Percentiles rank a stretch among this genome's conserved stretches.
phyloP scores from a whole-genome alignment of 1,284 basidiomycete species.

The Leccinum griseonigrum region DNA sequence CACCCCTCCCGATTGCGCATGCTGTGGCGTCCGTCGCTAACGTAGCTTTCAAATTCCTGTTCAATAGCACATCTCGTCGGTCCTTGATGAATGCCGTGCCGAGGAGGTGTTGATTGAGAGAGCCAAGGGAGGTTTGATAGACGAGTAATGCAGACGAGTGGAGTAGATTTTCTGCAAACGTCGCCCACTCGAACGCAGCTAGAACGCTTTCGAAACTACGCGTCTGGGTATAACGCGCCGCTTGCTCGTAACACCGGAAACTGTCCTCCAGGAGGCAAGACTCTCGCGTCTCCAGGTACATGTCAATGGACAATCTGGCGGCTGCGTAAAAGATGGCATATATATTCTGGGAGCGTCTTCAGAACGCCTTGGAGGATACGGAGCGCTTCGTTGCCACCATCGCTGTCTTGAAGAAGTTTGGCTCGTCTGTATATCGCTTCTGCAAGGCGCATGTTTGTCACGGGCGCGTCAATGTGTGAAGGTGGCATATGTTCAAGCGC shows the following conservation, averaged over 20 bases:
- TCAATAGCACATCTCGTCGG: conserved; percentile 13
- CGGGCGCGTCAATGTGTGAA: conserved; percentile 12
- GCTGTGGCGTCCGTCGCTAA: conserved; percentile 26
- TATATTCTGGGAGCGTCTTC: conserved; percentile 4
- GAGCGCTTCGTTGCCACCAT: conserved; percentile 4
- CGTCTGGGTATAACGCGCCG: conserved; percentile 3
- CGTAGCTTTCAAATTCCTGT: not conserved
- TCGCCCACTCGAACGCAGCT: conserved; percentile 16
- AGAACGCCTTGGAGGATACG: not conserved
- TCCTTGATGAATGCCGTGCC: conserved; percentile 17
- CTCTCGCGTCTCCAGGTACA: not conserved
- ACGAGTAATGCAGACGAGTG: conserved; percentile 27
- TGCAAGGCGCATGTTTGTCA: conserved; percentile 1
- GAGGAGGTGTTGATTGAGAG: conserved; percentile 22
- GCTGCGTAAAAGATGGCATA: not conserved
- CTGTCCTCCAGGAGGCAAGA: conserved; percentile 14
- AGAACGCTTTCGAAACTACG: conserved; percentile 6
- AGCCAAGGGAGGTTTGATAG: conserved; percentile 18
- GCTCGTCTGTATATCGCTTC: conserved; percentile 7
- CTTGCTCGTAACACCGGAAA: conserved; percentile 16
- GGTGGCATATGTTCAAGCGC: conserved; percentile 8
- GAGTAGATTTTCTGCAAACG: conserved; percentile 2
- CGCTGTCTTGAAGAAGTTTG: not conserved
- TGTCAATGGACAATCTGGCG: not conserved
- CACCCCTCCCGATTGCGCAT: conserved; percentile 23